phyloP scores from a whole-genome alignment of 257 asterid genomes.

The Henckelia pumila region DNA sequence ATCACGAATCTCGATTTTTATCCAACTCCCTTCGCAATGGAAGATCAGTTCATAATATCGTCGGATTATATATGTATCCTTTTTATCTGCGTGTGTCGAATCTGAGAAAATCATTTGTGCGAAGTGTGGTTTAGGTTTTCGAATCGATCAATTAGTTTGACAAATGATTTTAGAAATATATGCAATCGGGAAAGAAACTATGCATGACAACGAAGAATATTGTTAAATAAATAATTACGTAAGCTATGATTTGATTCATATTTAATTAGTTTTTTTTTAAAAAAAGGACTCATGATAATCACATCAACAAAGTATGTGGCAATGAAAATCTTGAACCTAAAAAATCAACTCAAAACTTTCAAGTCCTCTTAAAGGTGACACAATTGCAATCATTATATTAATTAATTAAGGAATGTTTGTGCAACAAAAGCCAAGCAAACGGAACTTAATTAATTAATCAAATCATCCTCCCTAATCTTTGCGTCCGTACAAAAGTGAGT shows the following conservation, averaged over 20 bases:
- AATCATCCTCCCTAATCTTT: background rate
- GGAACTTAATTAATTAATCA: conserved; percentile 6
- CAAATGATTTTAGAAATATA: too few relatives aligned
- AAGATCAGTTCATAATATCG: too few relatives aligned
- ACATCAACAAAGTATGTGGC: conserved; percentile 15
- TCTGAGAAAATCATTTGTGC: too few relatives aligned
- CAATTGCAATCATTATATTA: conserved; percentile 27
- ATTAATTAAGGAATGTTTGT: conserved; percentile 26
- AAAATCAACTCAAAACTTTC: conserved; percentile 3
- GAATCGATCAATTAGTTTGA: too few relatives aligned
- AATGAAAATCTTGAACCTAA: conserved; percentile 16
- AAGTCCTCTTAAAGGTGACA: conserved; percentile 31
- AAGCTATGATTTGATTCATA: conserved; percentile 1
- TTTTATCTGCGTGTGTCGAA: too few relatives aligned
- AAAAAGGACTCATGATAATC: conserved; percentile 13
- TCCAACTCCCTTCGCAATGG: too few relatives aligned
- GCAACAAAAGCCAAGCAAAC: conserved; percentile 28
- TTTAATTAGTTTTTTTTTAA: too few relatives aligned
- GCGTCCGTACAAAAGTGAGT: background rate
- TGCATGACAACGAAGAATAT: too few relatives aligned
- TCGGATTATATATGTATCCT: too few relatives aligned
- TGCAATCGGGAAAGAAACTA: too few relatives aligned
- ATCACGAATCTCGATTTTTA: too few relatives aligned
- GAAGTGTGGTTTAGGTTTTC: too few relatives aligned
- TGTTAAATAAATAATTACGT: background rate